Base-by-base conservation (phyloP, 2,329 filamentous ascomycete species). In the Dothideomycetes sp. region DNA sequence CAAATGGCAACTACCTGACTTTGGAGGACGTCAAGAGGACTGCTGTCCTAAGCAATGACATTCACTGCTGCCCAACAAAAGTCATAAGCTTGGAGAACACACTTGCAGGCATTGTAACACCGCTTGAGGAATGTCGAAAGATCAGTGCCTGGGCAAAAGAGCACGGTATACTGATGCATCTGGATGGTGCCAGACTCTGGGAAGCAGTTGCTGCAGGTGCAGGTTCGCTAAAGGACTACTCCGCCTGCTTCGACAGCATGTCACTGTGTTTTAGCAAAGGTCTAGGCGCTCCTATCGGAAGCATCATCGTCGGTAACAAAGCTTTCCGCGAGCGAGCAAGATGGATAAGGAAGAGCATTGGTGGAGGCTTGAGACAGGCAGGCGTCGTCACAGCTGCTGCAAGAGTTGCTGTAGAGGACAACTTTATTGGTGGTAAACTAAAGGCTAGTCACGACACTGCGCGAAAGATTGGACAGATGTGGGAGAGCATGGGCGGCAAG, bases 41-140 rank as follows among this genome's bases (percentile, higher is more conserved):
- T 46, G 75, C 74, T 4, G 69, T 81, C 0, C 56, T 87, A 17
- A 67, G 70, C 47, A 72, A 83, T 40, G 76, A 93, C 50, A 73
- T 91, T 15, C 85, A 94, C 56, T 68, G 70, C 22, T 87, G 82
- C 52, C 86, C 87, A 0, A 94, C 87, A 0, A 75, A 75, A 33
- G 73, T 94, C 37, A 84, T 95, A 49, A 79, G 75, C 45, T 66
- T 94, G 35, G 87, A 95, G 56, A 94, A 94, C 56, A 94, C 88
- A 1, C 71, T 94, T 36, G 75, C 77, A 40, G 87, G 87, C 17
- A 77, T 79, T 51, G 69, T 94, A 33, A 81, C 84, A 70, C 88
- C 87, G 0, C 68, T 94, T 1, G 61, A 63, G 2, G 86, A 94
- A 57, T 72, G 78, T 8, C 69, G 66, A 43, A 69, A 72, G 32